These are phyloP conservation scores for Stephania yunnanensis DNA, from an alignment of 164 flowering plant genomes.

Conservation along the genomic window DNA sequence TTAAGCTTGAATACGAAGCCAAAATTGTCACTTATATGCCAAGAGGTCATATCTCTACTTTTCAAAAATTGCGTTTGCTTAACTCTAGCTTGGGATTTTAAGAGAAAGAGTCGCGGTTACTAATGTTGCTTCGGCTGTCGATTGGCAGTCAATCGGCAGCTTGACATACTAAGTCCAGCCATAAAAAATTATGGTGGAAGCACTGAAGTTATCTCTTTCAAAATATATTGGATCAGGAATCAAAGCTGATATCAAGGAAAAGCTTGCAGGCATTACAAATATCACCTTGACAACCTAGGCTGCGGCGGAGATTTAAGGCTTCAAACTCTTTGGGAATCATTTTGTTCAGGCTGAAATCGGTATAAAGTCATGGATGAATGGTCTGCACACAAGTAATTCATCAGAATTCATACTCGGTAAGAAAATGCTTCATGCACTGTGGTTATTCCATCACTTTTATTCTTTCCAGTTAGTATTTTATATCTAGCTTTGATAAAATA, in stretches of 20 bases:
- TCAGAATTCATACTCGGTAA: background rate
- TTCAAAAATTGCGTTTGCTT: no score
- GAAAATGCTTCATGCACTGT: background rate
- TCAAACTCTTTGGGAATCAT: background rate
- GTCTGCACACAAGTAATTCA: background rate
- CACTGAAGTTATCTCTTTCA: slow-evolving; percentile 69
- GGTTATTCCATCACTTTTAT: background rate
- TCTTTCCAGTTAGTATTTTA: background rate
- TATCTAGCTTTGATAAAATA: background rate
- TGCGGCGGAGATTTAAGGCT: background rate
- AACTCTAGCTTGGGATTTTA: no score
- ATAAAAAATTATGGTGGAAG: slow-evolving; percentile 84
- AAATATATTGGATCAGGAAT: slow-evolving; percentile 85
- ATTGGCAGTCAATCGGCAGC: slow-evolving; percentile 80
- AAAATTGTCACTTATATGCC: no score
- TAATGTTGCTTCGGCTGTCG: slow-evolving; percentile 2
- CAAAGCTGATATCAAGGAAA: slow-evolving; percentile 94
- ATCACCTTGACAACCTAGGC: slow-evolving; percentile 44
- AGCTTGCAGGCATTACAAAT: slow-evolving; percentile 69
- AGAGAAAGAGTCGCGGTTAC: background rate
- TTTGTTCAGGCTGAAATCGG: background rate
- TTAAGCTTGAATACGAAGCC: no score
- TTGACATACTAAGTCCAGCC: slow-evolving; percentile 84
- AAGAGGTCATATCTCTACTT: no score
- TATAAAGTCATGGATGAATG: background rate